Base-by-base conservation (phyloP, 495 filamentous ascomycete species). In the Podospora comata region DNA sequence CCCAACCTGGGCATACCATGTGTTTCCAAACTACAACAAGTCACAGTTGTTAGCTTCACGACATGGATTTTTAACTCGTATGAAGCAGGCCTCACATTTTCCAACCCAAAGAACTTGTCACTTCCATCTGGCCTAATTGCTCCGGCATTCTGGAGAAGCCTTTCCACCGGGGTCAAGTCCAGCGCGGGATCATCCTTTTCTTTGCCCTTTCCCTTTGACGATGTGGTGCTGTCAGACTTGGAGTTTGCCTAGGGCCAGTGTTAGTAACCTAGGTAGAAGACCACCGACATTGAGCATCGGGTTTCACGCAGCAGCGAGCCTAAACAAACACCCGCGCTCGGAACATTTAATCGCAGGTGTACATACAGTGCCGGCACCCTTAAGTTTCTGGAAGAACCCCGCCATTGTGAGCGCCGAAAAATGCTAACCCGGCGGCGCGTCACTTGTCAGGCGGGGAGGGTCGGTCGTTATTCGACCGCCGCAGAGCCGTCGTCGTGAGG, bases 81-180 rank as follows among this genome's bases (percentile, higher is more conserved):
- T 53, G 16, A 79, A 58, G 19, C 30, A 48, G 5, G 15, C 60
- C 91, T 84, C 83, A 97, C 93, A 82, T 99, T 99, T 79, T 98
- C 95, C 83, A 98, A 89, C 3, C 96, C 95, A 82, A 94, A 98
- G 80, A 96, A 98, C 83, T 97, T 97, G 80, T 99, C 95, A 78
- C 91, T 97, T 23, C 96, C 95, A 82, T 99, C 94, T 53, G 81
- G 81, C 68, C 93, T 86, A 67, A 94, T 79, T 0, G 93, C 84
- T 15, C 93, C 92, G 62, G 92, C 86, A 77, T 93, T 91, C 69
- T 86, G 84, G 34, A 97, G 79, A 78, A 92, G 86, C 82, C 90
- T 95, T 80, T 96, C 91, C 20, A 97, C 77, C 15, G 93, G 91
- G 4, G 91, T 94, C 65, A 89, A 79, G 75, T 90, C 89, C 16